These are phyloP conservation scores for Apiotrichum akiyoshidainum DNA, from an alignment of 1,284 basidiomycete genomes.

Conservation along the genomic window DNA sequence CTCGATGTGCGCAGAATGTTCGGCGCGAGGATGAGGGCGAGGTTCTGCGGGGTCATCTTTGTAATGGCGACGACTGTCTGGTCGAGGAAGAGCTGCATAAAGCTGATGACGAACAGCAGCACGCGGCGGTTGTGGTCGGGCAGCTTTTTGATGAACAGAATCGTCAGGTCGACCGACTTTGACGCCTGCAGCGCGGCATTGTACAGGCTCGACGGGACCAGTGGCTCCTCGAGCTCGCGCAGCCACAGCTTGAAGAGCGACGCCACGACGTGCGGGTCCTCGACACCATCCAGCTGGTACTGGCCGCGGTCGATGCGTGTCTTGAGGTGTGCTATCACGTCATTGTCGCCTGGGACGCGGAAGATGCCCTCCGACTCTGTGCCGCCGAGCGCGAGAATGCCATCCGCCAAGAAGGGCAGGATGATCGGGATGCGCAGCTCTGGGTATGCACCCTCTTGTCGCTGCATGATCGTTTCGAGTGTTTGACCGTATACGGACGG, in stretches of 20 bases:
- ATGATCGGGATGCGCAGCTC: slow-evolving; percentile 81
- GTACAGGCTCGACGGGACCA: slow-evolving; percentile 69
- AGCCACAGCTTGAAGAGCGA: slow-evolving; percentile 88
- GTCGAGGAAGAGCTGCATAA: slow-evolving; percentile 79
- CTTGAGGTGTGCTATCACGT: slow-evolving; percentile 77
- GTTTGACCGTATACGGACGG: slow-evolving; percentile 89
- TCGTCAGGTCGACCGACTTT: slow-evolving; percentile 63
- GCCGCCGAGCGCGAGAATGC: slow-evolving; percentile 80
- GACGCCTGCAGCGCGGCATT: slow-evolving; percentile 64
- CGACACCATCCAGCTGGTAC: slow-evolving; percentile 71
- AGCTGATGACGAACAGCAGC: slow-evolving; percentile 79
- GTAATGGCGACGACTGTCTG: slow-evolving; percentile 67
- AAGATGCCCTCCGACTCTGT: slow-evolving; percentile 83
- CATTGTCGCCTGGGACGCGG: slow-evolving; percentile 80
- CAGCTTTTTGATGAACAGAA: slow-evolving; percentile 69
- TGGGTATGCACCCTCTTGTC: slow-evolving; percentile 80
- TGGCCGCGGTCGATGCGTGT: slow-evolving; percentile 83
- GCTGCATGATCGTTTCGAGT: slow-evolving; percentile 71
- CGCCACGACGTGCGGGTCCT: slow-evolving; percentile 82
- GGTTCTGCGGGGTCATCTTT: slow-evolving; percentile 67
- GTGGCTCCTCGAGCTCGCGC: slow-evolving; percentile 79
- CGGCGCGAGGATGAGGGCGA: slow-evolving; percentile 74
- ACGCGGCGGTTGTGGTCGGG: slow-evolving; percentile 80
- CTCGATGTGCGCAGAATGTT: slow-evolving; percentile 78
- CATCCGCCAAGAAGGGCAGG: slow-evolving; percentile 84